These are phyloP conservation scores for Starmerella bombi DNA, from an alignment of 805 yeast species.

Conservation along the genomic window DNA sequence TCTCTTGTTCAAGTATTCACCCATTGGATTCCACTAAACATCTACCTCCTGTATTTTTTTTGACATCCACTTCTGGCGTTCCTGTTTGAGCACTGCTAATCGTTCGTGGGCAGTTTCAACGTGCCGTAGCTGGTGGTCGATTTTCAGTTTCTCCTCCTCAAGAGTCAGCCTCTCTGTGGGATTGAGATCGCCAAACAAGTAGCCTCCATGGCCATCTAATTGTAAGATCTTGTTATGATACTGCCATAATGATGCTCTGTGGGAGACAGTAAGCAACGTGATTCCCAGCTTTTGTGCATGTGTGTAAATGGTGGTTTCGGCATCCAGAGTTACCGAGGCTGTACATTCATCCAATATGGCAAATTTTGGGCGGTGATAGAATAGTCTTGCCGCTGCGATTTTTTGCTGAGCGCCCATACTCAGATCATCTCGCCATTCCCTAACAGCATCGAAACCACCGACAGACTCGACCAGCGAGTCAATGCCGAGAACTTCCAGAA, in stretches of 20 bases:
- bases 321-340: slow-evolving; percentile 79
- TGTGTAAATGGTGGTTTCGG: slow-evolving; percentile 79
- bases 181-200: slow-evolving; percentile 48
- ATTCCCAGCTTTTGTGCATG: slow-evolving; percentile 70
- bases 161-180: slow-evolving; percentile 58
- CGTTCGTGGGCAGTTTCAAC: slow-evolving; percentile 55
- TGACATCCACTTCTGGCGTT: neutral
- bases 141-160: slow-evolving; percentile 61
- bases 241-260: slow-evolving; percentile 83
- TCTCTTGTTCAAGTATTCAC: no score
- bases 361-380: slow-evolving; percentile 80
- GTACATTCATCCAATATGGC: slow-evolving; percentile 95
- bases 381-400: slow-evolving; percentile 82
- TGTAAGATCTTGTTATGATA: slow-evolving; percentile 73
- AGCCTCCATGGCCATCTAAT: slow-evolving; percentile 74
- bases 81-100: slow-evolving; percentile 38
- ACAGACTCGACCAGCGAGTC: slow-evolving; percentile 27
- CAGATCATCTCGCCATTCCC: slow-evolving; percentile 81
- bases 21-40: no score
- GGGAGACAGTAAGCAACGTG: slow-evolving; percentile 80
- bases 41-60: no score
- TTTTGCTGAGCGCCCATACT: slow-evolving; percentile 89
- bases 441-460: slow-evolving; percentile 52
- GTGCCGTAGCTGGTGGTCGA: slow-evolving; percentile 60
- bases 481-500: slow-evolving; percentile 28